These are phyloP conservation scores for Vaccinium macrocarpon DNA, from an alignment of 148 eudicot genomes.

Conservation along the genomic window DNA sequence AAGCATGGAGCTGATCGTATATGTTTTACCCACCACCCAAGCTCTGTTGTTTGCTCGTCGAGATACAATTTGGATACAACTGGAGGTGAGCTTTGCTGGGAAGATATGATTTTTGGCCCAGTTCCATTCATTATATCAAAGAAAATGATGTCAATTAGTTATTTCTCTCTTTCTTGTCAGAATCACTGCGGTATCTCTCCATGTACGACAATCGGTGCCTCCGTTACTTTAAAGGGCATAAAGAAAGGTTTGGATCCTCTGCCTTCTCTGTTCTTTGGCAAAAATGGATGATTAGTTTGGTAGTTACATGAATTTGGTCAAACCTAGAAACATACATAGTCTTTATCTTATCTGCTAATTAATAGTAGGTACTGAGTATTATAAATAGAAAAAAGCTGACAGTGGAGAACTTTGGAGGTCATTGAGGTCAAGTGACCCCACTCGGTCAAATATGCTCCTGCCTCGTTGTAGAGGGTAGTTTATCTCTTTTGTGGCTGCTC, in stretches of 20 bases:
- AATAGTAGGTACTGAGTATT: neutral
- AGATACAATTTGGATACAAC: conserved; percentile 64
- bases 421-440: neutral
- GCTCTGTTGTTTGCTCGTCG: conserved; percentile 84
- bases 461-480: neutral
- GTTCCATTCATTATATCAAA: conserved; percentile 3
- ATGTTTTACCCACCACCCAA: conserved; percentile 97
- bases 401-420: neutral
- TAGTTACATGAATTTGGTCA: neutral
- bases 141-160: conserved; percentile 6
- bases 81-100: conserved; percentile 51
- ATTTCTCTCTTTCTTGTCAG: conserved; percentile 35
- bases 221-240: conserved; percentile 97
- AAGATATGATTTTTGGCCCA: neutral
- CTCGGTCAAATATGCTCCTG: neutral
- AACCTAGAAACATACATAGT: neutral
- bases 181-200: conserved; percentile 85
- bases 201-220: conserved; percentile 94
- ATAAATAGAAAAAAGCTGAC: neutral
- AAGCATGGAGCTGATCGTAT: conserved; percentile 93
- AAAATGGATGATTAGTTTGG: neutral
- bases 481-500: neutral
- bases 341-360: neutral
- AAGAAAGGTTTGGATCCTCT: conserved; percentile 64
- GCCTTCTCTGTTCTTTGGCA: conserved; percentile 5